Percentiles rank a stretch among this genome's conserved stretches.
phyloP scores from a whole-genome alignment of 306 rosid species.

The Prunus armeniaca region DNA sequence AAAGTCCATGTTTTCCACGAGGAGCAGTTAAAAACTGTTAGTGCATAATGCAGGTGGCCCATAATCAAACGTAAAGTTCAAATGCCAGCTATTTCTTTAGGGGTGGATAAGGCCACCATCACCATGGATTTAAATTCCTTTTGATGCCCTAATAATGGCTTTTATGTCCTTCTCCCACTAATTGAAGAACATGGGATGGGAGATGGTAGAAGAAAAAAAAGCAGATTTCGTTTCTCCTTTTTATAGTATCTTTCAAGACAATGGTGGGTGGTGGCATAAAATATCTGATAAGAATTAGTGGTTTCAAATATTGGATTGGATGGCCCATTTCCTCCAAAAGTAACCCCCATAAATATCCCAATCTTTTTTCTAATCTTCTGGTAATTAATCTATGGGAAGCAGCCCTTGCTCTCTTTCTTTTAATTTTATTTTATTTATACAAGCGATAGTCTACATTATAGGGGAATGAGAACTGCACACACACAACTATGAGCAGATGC shows the following conservation, averaged over 20 bases:
- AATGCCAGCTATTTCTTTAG: slow-evolving; percentile 23
- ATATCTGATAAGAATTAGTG: slow-evolving; percentile 9
- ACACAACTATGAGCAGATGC: no score
- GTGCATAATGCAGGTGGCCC: slow-evolving; percentile 32
- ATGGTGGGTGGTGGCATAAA: slow-evolving; percentile 8
- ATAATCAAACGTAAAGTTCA: slow-evolving; percentile 34
- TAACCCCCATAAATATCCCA: neutral
- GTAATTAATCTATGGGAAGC: neutral
- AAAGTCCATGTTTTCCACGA: slow-evolving; percentile 27
- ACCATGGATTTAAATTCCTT: slow-evolving; percentile 32
- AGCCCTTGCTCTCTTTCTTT: neutral
- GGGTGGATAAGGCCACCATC: slow-evolving; percentile 24
- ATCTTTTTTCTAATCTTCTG: neutral
- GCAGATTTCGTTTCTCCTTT: slow-evolving; percentile 2
- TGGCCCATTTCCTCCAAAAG: slow-evolving; percentile 27
- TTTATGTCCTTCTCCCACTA: slow-evolving; percentile 35
- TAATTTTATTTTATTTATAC: neutral
- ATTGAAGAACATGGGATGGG: slow-evolving; percentile 4
- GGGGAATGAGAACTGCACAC: no score
- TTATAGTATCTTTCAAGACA: neutral
- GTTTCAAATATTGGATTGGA: slow-evolving; percentile 4
- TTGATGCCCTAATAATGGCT: slow-evolving; percentile 35
- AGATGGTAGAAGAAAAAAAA: neutral
- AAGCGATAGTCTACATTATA: no score
- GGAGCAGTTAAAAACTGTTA: neutral